Percentiles rank a stretch among this genome's conserved stretches.
These are phyloP conservation scores for Stephania yunnanensis DNA, from an alignment of 164 flowering plant genomes.

Conservation along the genomic window DNA sequence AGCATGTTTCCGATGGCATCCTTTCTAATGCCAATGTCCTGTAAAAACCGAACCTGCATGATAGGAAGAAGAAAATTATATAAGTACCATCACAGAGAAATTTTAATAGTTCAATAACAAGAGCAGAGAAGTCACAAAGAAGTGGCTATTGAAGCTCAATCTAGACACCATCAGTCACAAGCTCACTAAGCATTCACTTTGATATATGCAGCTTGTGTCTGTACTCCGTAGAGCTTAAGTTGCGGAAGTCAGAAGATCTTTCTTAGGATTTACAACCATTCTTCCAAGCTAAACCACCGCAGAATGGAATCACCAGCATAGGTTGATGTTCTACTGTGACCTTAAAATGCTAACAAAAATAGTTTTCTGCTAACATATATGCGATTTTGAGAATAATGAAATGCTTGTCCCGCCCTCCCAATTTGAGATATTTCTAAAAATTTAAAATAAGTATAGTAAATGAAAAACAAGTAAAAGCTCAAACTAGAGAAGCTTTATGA, in stretches of 20 bases:
- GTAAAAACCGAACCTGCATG: constrained; percentile 75
- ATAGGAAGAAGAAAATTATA: neutral
- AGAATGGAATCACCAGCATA: no score
- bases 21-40: constrained; percentile 75
- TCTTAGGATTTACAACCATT: no score
- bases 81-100: constrained; percentile 4
- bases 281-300: no score
- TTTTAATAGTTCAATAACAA: neutral
- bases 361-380: neutral
- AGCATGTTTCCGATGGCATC: constrained; percentile 78
- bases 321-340: neutral
- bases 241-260: neutral
- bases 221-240: neutral
- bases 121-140: neutral
- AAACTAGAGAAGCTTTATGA: neutral
- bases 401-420: no score
- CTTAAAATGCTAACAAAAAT: neutral
- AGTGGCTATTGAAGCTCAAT: neutral
- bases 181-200: neutral
- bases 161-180: neutral
- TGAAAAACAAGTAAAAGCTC: neutral
- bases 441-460: neutral
- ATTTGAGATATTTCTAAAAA: no score
- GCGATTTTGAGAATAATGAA: neutral
- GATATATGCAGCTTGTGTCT: neutral